Evolutionary conservation across 805 yeast genomes (phyloP).

Genomic region (Zygosaccharomyces bisporus): DNA sequence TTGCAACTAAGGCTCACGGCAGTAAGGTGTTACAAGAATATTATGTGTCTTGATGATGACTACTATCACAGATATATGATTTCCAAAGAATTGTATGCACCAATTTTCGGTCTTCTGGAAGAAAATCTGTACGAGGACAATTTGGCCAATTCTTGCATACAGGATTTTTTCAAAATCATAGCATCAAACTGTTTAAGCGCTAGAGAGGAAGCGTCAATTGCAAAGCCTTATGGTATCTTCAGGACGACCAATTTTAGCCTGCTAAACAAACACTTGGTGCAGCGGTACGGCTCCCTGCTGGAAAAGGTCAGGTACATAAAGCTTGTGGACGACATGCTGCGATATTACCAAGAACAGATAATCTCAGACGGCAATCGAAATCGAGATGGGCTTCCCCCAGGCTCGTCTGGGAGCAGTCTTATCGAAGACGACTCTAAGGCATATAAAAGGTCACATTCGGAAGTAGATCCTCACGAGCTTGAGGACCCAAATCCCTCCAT

Average conservation of each 20-base stretch:
- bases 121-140: constrained; percentile 51
- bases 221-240: constrained; percentile 21
- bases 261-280: constrained; percentile 33
- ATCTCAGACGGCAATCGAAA: constrained; percentile 5
- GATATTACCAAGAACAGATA: constrained; percentile 19
- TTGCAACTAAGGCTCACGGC: constrained; percentile 63
- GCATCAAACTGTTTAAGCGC: constrained; percentile 22
- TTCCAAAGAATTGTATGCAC: constrained; percentile 47
- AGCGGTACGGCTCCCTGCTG: constrained; percentile 31
- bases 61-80: constrained; percentile 55
- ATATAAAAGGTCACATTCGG: constrained; percentile 11
- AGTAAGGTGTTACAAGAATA: constrained; percentile 61
- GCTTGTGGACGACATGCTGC: constrained; percentile 34
- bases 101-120: constrained; percentile 48
- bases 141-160: constrained; percentile 68
- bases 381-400: constrained; percentile 1
- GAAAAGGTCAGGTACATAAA: constrained; percentile 30
- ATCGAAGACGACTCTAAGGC: constrained; percentile 11
- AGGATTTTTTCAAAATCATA: constrained; percentile 59
- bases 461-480: constrained; percentile 21
- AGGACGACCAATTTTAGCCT: constrained; percentile 27
- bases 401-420: neutral
- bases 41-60: constrained; percentile 60
- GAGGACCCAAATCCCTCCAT: constrained; percentile 13
- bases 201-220: constrained; percentile 10